phyloP scores from a whole-genome alignment of 805 yeast genomes.

The Candida yuanshanica region DNA sequence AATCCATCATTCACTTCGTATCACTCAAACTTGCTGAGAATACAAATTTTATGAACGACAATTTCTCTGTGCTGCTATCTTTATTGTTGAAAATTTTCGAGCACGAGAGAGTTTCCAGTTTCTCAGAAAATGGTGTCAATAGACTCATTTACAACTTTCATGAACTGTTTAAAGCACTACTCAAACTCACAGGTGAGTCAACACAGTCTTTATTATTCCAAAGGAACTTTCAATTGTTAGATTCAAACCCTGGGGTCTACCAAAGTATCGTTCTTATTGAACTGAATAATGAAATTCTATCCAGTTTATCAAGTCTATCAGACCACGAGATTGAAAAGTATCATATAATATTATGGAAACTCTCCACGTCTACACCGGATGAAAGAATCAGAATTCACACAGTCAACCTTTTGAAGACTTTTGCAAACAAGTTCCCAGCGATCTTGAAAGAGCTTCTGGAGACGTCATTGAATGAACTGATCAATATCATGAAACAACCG shows the following conservation, averaged over 20 bases:
- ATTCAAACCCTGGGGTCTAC: conserved; percentile 4
- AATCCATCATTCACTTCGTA: conserved; percentile 31
- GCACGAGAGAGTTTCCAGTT: conserved; percentile 19
- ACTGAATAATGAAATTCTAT: conserved; percentile 26
- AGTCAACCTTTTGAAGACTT: conserved; percentile 28
- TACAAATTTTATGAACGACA: conserved; percentile 21
- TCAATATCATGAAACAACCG: conserved; percentile 26
- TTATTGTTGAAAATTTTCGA: conserved; percentile 24
- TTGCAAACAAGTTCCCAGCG: conserved; percentile 29
- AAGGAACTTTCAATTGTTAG: conserved; percentile 9
- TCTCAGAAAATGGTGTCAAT: conserved; percentile 13
- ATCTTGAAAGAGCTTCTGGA: conserved; percentile 33
- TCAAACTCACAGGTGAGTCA: conserved; percentile 28
- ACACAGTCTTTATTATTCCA: conserved; percentile 28
- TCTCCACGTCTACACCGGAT: conserved; percentile 34
- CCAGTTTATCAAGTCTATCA: conserved; percentile 18
- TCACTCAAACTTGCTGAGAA: conserved; percentile 24
- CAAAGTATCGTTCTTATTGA: conserved; percentile 14
- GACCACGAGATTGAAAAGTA: conserved; percentile 20
- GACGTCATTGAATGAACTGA: conserved; percentile 29
- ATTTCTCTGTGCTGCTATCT: conserved; percentile 23
- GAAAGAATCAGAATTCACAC: conserved; percentile 37
- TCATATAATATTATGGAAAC: conserved; percentile 27
- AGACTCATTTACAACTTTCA: conserved; percentile 18
- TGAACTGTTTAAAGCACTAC: conserved; percentile 19